phyloP scores from a whole-genome alignment of 192 early-diverging fungal genomes.

The Diversispora epigaea region DNA sequence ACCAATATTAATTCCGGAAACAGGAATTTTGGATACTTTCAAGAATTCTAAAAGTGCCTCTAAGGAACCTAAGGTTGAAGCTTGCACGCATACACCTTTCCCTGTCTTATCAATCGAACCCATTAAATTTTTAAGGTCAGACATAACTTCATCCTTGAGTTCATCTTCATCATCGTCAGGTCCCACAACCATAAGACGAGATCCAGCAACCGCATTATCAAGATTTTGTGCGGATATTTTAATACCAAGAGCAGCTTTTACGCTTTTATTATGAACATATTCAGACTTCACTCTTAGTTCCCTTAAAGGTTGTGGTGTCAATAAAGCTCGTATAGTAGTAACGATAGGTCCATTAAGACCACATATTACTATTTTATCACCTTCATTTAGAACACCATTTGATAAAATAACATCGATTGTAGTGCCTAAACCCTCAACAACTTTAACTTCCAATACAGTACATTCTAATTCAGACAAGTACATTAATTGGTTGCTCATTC shows the following conservation, averaged over 20 bases:
- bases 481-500: slow-evolving; percentile 95
- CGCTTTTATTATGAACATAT: slow-evolving; percentile 93
- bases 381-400: slow-evolving; percentile 92
- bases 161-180: slow-evolving; percentile 97
- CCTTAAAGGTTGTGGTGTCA: slow-evolving; percentile 98
- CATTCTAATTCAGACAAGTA: slow-evolving; percentile 94
- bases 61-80: slow-evolving; percentile 95
- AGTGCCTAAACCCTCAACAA: slow-evolving; percentile 96
- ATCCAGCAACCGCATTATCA: slow-evolving; percentile 96
- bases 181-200: slow-evolving; percentile 86
- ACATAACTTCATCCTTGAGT: slow-evolving; percentile 92
- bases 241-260: slow-evolving; percentile 96
- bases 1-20: slow-evolving; percentile 95
- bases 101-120: slow-evolving; percentile 80
- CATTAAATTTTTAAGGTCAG: slow-evolving; percentile 76
- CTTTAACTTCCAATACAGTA: slow-evolving; percentile 99
- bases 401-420: slow-evolving; percentile 96
- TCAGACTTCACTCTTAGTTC: slow-evolving; percentile 96
- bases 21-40: slow-evolving; percentile 87
- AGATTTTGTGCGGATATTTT: slow-evolving; percentile 94
- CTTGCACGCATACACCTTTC: slow-evolving; percentile 95
- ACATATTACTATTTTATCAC: slow-evolving; percentile 93
- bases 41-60: slow-evolving; percentile 96
- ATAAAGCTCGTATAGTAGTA: slow-evolving; percentile 87
- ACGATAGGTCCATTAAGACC: slow-evolving; percentile 93